phyloP scores from a whole-genome alignment of 2,329 filamentous ascomycete genomes.

The Metarhizium humberi region DNA sequence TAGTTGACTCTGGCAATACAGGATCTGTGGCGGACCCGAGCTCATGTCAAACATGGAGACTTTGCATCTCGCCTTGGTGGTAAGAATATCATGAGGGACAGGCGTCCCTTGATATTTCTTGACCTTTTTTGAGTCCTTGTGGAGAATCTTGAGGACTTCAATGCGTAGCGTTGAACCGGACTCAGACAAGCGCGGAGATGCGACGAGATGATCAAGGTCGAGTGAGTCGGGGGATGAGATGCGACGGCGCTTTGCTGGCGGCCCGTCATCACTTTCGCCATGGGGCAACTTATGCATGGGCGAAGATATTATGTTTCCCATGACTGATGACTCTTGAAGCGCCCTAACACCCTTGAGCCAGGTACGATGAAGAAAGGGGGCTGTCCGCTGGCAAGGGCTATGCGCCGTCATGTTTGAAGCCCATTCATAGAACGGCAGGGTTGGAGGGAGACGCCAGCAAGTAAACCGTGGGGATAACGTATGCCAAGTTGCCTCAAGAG shows the following conservation, averaged over 20 bases:
- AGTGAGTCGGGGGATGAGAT: conserved; percentile 29
- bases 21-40: conserved; percentile 27
- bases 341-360: conserved; percentile 39
- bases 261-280: conserved; percentile 26
- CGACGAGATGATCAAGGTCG: conserved; percentile 22
- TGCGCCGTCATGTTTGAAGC: conserved; percentile 38
- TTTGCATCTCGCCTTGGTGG: conserved; percentile 26
- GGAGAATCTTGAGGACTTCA: conserved; percentile 42
- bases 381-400: conserved; percentile 35
- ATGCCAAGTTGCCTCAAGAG: conserved; percentile 3
- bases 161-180: conserved; percentile 37
- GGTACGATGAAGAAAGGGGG: conserved; percentile 46
- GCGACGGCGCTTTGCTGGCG: conserved; percentile 41
- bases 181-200: conserved; percentile 20
- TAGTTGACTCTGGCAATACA: conserved; percentile 45
- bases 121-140: conserved; percentile 34
- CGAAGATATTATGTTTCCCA: conserved; percentile 34
- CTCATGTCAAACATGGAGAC: conserved; percentile 27
- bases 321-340: conserved; percentile 27
- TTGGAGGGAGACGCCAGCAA: not conserved
- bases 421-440: conserved; percentile 20
- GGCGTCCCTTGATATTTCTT: conserved; percentile 17
- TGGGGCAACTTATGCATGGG: conserved; percentile 24
- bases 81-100: conserved; percentile 20
- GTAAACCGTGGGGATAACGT: not conserved